These are phyloP conservation scores for Colletotrichum sp. DNA, from an alignment of 2,329 filamentous ascomycete genomes.

Conservation along the genomic window DNA sequence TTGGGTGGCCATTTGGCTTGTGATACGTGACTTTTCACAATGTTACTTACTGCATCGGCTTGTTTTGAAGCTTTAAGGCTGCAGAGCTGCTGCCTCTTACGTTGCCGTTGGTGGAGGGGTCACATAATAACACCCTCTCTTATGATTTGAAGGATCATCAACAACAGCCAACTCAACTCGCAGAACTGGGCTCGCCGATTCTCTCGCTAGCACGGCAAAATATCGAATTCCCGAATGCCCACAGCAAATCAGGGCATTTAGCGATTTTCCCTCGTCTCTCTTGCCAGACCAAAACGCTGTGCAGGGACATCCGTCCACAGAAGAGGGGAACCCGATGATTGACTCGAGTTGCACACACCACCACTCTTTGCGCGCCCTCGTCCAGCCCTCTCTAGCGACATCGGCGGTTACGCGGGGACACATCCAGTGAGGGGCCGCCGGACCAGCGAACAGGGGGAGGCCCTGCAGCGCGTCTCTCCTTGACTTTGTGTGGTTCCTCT, in stretches of 20 bases:
- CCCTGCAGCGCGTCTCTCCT: constrained; percentile 8
- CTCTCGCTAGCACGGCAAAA: background rate
- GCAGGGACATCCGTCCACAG: background rate
- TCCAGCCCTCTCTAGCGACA: constrained; percentile 6
- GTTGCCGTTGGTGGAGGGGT: background rate
- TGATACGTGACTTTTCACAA: background rate
- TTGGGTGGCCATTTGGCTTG: background rate
- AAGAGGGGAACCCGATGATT: background rate
- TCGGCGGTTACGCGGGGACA: constrained; percentile 14
- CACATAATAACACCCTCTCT: background rate
- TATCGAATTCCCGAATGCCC: background rate
- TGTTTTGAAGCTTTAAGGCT: background rate
- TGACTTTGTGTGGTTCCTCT: background rate
- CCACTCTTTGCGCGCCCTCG: background rate
- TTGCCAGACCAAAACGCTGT: background rate
- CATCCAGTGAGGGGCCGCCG: constrained; percentile 8
- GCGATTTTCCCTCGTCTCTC: background rate
- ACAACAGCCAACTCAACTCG: background rate
- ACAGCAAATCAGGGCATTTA: background rate
- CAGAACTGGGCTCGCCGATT: background rate
- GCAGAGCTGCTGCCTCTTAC: background rate
- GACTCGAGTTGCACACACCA: background rate
- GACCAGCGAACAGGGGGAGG: background rate
- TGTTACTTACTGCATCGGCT: background rate
- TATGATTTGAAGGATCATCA: background rate